Conservation (phyloP, 257 asterid species). For the Lycium ferocissimum region DNA sequence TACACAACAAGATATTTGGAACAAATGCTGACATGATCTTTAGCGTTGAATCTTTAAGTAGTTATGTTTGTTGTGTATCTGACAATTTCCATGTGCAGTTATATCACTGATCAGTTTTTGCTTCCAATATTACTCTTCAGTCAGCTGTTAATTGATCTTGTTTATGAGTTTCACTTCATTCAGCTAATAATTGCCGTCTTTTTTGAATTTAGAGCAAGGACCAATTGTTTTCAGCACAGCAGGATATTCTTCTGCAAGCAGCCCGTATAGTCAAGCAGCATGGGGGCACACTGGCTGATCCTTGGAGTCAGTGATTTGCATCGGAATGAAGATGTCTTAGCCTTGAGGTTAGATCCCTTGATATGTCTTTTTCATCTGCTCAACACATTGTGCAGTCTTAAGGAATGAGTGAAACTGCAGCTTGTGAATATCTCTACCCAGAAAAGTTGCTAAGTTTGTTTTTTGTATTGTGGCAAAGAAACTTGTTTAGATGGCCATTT, state of each 20-base stretch:
- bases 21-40: conserved; percentile 5
- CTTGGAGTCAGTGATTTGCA: conserved; percentile 28
- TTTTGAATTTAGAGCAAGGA: conserved; percentile 62
- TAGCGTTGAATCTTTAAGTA: background rate
- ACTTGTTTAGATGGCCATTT: conserved; percentile 20
- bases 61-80: background rate
- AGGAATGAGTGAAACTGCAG: background rate
- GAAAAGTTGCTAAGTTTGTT: background rate
- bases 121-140: background rate
- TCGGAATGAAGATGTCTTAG: background rate
- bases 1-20: conserved; percentile 18
- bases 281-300: conserved; percentile 70
- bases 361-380: conserved; percentile 10
- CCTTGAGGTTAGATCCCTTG: conserved; percentile 10
- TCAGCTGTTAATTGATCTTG: background rate
- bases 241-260: conserved; percentile 76
- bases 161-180: conserved; percentile 17
- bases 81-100: conserved; percentile 7
- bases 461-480: background rate
- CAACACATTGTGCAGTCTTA: background rate
- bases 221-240: conserved; percentile 50
- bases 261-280: conserved; percentile 71
- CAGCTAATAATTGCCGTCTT: background rate
- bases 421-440: background rate
- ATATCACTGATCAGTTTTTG: background rate